Evolutionary conservation across 2,329 filamentous ascomycete species (phyloP).

Genomic region (Cladorrhinum sp.): DNA sequence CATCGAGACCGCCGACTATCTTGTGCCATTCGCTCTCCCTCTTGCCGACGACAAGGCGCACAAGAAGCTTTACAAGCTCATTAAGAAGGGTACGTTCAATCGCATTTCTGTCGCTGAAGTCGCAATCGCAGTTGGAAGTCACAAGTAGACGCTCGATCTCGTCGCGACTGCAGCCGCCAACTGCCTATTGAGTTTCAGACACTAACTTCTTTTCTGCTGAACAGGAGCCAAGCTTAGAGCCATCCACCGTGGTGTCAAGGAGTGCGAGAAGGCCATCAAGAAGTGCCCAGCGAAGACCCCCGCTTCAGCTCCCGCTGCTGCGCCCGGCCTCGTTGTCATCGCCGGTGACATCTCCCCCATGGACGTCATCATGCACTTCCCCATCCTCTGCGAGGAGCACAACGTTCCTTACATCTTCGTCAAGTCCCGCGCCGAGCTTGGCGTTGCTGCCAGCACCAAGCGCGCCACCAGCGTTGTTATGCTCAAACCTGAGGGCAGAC

Average conservation of each 20-base stretch:
- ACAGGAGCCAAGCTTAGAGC: conserved; percentile 91
- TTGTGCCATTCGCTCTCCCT: conserved; percentile 82
- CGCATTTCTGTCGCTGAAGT: neutral
- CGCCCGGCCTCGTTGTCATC: conserved; percentile 75
- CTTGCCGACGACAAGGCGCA: conserved; percentile 74
- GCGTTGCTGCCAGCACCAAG: conserved; percentile 91
- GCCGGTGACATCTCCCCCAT: conserved; percentile 97
- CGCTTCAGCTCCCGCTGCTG: conserved; percentile 53
- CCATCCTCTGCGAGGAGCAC: conserved; percentile 97
- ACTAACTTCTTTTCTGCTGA: conserved; percentile 7
- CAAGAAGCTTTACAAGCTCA: conserved; percentile 64
- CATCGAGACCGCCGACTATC: conserved; percentile 48
- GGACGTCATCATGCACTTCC: conserved; percentile 98
- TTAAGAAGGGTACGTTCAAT: conserved; percentile 55
- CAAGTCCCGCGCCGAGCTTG: conserved; percentile 85
- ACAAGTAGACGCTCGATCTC: neutral
- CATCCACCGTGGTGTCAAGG: conserved; percentile 96
- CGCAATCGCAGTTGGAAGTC: neutral
- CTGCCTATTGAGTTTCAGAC: conserved; percentile 5
- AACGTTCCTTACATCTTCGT: conserved; percentile 97
- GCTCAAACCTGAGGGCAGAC: conserved; percentile 47
- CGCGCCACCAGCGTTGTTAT: conserved; percentile 95
- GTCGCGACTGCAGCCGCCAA: conserved; percentile 7
- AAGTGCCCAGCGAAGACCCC: conserved; percentile 71
- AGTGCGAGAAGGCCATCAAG: conserved; percentile 96